Percentiles rank a stretch among this genome's conserved stretches.
Evolutionary conservation across 345 rosid genomes (phyloP).

Genomic region (Citrus medica): DNA sequence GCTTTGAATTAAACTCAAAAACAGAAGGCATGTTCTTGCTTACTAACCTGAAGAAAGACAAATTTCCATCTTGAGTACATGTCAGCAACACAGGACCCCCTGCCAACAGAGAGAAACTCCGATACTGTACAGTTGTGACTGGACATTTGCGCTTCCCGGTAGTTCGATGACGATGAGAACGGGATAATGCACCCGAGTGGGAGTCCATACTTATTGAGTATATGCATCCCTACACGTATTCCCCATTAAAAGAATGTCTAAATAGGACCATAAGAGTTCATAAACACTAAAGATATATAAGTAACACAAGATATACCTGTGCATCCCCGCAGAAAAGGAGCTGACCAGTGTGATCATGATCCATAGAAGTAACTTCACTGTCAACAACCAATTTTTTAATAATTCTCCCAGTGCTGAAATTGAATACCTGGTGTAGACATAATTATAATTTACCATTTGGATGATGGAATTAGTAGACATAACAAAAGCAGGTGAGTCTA

Average conservation of each 20-base stretch:
- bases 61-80: conserved; percentile 83
- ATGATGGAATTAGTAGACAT: conserved; percentile 3
- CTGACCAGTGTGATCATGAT: conserved; percentile 97
- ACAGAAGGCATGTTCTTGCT: not conserved
- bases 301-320: conserved; percentile 41
- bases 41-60: conserved; percentile 84
- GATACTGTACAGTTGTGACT: conserved; percentile 80
- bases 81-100: conserved; percentile 88
- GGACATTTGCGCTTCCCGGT: conserved; percentile 66
- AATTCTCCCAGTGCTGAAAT: conserved; percentile 97
- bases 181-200: conserved; percentile 73
- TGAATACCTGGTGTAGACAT: conserved; percentile 60
- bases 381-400: conserved; percentile 56
- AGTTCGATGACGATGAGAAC: conserved; percentile 69
- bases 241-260: conserved; percentile 5
- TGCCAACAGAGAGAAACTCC: conserved; percentile 90
- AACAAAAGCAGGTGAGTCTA: not conserved
- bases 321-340: conserved; percentile 93
- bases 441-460: conserved; percentile 16
- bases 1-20: not conserved
- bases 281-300: not conserved
- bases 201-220: conserved; percentile 80
- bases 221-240: conserved; percentile 63
- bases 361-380: conserved; percentile 83
- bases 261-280: not conserved